phyloP scores from a whole-genome alignment of 179 eudicot species.

The Corrigiola litoralis region DNA sequence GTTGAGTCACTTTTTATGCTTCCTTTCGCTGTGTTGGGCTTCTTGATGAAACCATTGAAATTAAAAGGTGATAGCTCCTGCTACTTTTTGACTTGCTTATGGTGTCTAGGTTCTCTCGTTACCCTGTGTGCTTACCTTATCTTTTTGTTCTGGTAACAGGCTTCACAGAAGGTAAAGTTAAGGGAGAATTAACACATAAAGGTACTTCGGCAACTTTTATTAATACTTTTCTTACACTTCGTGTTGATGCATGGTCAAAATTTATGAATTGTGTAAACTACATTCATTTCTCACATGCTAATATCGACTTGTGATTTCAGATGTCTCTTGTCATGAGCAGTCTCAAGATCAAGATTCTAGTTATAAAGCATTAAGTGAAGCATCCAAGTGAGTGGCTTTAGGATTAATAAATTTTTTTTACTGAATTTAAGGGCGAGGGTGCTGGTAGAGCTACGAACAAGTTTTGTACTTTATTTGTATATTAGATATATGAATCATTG shows the following conservation, averaged over 20 bases:
- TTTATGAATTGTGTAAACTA: too few relatives aligned
- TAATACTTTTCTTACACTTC: too few relatives aligned
- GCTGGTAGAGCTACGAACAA: background rate
- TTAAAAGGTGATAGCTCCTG: conserved; percentile 53
- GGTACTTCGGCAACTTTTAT: too few relatives aligned
- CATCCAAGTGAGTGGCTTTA: conserved; percentile 19
- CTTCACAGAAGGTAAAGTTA: conserved; percentile 30
- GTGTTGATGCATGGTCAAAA: too few relatives aligned
- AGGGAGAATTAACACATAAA: conserved; percentile 26
- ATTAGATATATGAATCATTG: too few relatives aligned
- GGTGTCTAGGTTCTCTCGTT: background rate
- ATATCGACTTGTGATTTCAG: conserved; percentile 14
- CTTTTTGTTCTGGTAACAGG: conserved; percentile 32
- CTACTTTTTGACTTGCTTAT: background rate
- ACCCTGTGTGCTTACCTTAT: background rate
- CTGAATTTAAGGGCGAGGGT: conserved; percentile 1
- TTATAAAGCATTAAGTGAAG: conserved; percentile 3
- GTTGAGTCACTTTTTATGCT: conserved; percentile 75
- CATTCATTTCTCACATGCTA: background rate
- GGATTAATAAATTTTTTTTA: background rate
- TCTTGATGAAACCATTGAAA: conserved; percentile 76
- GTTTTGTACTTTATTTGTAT: background rate
- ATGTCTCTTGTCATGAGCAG: conserved; percentile 13
- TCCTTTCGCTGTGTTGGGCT: conserved; percentile 83
- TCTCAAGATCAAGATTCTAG: conserved; percentile 5